Base-by-base conservation (phyloP, 1,284 basidiomycete species). In the Tylopilus microsporus region DNA sequence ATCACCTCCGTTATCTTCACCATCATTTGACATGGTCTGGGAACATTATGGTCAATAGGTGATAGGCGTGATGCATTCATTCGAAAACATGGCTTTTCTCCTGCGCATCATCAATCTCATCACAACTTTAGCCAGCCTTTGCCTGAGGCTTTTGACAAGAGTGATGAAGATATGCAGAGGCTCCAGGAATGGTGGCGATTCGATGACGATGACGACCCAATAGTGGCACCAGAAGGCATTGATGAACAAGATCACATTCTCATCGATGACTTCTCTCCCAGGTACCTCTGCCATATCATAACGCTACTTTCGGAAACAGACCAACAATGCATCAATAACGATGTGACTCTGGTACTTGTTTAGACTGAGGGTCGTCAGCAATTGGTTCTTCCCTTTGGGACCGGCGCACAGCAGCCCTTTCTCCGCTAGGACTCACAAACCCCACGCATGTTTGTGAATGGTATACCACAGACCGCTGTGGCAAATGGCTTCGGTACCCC, bases 1-100 rank as follows among this genome's bases (percentile, higher is more conserved):
- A 61, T 73, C 76, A 57, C 25, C 25, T 55, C 75, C 89, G 71
- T n/a, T 73, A 67, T 13, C 82, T 92, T 60, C 88, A 94, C 58
- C 68, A 89, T 52, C 86, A 94, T 12, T 72, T 82, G 58, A 93
- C 92, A 9, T 88, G 93, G 60, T 92, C 90, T 49, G 93, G 94
- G 5, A 81, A 91, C 36, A 71, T 87, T 18, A 76, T 85, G 61
- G 67, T 97, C 25, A 4, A 25, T 25, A 25, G 25, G 25, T 10
- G 94, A 97, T 73, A 82, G 94, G 49, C 82, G 87, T 15, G 73
- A 78, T 53, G 71, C 77, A 10, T 67, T 73, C 43, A 62, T 62
- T 30, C 61, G 61, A 53, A 62, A 60, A 41, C 64, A 65, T 37
- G 72, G 71, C 16, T 63, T 76, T 39, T 60, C 65, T 37, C 63